Conservation (phyloP, 305 asterid species). For the Solanum hybrid region DNA sequence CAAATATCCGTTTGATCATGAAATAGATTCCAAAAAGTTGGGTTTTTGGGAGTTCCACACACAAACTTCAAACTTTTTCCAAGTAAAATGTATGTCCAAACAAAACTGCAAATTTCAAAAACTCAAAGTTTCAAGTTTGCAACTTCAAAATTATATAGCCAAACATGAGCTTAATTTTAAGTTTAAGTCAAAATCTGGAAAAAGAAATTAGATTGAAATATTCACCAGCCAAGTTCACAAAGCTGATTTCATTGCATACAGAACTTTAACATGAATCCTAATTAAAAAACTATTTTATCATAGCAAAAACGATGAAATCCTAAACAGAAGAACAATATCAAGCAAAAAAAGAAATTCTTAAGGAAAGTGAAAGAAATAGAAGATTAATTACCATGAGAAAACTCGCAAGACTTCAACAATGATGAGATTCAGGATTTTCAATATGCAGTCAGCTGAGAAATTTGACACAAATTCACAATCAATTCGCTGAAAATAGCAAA, state of each 20-base stretch:
- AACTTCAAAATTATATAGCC: neutral
- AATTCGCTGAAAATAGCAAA: neutral
- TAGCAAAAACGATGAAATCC: neutral
- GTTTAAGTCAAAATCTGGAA: neutral
- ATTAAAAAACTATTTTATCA: no score
- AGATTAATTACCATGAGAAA: slow-evolving; percentile 1
- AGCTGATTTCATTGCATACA: neutral
- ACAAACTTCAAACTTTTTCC: neutral
- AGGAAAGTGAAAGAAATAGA: neutral
- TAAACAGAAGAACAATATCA: neutral
- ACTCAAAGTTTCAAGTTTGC: neutral
- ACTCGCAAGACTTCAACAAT: neutral
- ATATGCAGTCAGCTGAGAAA: neutral
- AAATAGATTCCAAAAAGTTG: neutral
- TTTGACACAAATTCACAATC: neutral
- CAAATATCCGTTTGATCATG: neutral
- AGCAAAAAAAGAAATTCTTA: neutral
- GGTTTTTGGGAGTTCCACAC: neutral
- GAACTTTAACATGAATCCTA: neutral
- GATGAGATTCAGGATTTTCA: neutral
- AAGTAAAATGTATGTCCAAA: neutral
- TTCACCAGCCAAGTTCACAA: neutral
- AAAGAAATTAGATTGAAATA: neutral
- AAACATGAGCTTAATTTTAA: neutral
- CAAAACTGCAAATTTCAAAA: neutral